Conservation (phyloP, 306 rosid genomes). For the Spatholobus suberectus region DNA sequence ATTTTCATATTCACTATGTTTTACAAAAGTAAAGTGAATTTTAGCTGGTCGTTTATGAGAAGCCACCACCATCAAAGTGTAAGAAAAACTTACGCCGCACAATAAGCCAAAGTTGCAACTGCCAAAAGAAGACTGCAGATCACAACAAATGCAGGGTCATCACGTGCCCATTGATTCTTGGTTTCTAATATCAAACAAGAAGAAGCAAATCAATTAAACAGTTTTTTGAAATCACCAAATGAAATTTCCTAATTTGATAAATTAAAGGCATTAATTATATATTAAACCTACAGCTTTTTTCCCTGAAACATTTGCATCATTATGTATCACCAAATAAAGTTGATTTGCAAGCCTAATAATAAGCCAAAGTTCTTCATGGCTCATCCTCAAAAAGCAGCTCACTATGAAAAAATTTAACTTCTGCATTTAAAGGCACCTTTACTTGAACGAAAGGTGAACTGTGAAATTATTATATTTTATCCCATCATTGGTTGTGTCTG, state of each 20-base stretch:
- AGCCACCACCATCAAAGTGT: slow-evolving; percentile 41
- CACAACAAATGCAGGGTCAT: slow-evolving; percentile 99
- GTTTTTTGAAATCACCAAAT: background rate
- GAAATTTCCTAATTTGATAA: slow-evolving; percentile 22
- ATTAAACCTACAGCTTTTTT: background rate
- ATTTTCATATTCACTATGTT: slow-evolving; percentile 28
- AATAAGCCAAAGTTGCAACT: slow-evolving; percentile 88
- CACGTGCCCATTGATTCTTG: slow-evolving; percentile 99
- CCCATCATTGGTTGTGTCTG: slow-evolving; percentile 4
- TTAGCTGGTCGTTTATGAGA: slow-evolving; percentile 22
- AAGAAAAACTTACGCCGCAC: slow-evolving; percentile 91
- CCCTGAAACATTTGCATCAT: background rate
- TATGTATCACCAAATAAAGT: slow-evolving; percentile 25
- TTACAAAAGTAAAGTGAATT: slow-evolving; percentile 27
- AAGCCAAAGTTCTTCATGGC: slow-evolving; percentile 17
- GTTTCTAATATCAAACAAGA: slow-evolving; percentile 76
- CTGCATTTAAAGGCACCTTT: background rate
- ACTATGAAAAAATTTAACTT: background rate
- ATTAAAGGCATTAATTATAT: slow-evolving; percentile 25
- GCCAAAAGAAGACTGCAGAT: slow-evolving; percentile 95
- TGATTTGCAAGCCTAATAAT: background rate
- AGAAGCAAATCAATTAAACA: slow-evolving; percentile 31
- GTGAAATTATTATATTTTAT: slow-evolving; percentile 3
- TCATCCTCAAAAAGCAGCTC: background rate
- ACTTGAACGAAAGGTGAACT: slow-evolving; percentile 30